phyloP scores from a whole-genome alignment of 2,329 filamentous ascomycete genomes.

The Hymenoscyphus infarciens region DNA sequence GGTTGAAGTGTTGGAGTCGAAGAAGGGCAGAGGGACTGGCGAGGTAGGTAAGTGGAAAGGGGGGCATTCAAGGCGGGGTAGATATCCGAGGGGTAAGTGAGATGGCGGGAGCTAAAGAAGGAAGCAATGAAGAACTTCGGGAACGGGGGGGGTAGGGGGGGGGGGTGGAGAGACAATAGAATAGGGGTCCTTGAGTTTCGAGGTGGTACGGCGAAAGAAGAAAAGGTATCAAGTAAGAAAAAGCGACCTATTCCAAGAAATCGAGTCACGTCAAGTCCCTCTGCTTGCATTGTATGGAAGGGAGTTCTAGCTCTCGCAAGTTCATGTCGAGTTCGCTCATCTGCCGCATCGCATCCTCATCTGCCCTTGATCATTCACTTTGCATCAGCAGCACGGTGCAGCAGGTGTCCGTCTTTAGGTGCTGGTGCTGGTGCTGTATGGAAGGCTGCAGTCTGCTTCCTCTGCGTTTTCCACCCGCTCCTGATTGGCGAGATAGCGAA shows the following conservation, averaged over 20 bases:
- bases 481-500: constrained; percentile 13
- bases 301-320: too few species aligned
- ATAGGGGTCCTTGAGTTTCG: not conserved
- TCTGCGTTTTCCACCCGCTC: constrained; percentile 22
- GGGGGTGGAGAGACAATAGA: not conserved
- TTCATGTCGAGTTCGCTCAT: not conserved
- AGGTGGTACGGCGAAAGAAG: not conserved
- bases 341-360: not conserved
- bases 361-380: not conserved
- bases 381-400: constrained; percentile 1
- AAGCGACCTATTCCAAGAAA: too few species aligned
- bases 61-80: not conserved
- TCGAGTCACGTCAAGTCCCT: too few species aligned
- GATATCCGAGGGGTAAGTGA: not conserved
- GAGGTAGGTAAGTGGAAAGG: not conserved
- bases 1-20: not conserved
- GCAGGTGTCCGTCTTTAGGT: not conserved
- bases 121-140: not conserved
- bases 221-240: not conserved
- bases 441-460: constrained; percentile 34
- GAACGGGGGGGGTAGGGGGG: not conserved
- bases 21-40: constrained; percentile 2
- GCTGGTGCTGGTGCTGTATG: constrained; percentile 27
- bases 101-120: not conserved
- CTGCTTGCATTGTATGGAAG: too few species aligned